Conservation (phyloP, 148 eudicot species). For the Rhododendron henanense region DNA sequence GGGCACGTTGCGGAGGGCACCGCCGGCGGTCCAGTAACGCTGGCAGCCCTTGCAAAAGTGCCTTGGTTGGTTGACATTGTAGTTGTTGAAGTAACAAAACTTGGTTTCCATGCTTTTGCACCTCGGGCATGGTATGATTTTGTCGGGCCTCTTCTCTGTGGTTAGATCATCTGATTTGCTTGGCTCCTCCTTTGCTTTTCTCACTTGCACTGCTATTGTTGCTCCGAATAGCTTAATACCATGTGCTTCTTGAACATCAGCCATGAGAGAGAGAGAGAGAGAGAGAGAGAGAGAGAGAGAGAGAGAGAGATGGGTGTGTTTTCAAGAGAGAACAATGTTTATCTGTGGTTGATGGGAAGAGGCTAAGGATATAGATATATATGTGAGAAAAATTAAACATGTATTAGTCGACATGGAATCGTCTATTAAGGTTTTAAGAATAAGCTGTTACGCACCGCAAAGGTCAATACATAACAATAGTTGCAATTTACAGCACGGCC, state of each 20-base stretch:
- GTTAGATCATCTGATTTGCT: conserved; percentile 20
- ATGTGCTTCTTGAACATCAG: conserved; percentile 16
- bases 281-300: conserved; percentile 10
- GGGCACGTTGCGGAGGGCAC: conserved; percentile 72
- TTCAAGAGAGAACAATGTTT: conserved; percentile 1
- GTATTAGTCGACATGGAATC: not conserved
- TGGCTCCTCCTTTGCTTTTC: conserved; percentile 26
- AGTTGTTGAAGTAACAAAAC: conserved; percentile 78
- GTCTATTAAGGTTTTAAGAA: not conserved
- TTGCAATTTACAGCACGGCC: not conserved
- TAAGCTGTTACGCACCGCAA: not conserved
- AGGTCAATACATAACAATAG: not conserved
- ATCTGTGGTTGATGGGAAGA: conserved; percentile 8
- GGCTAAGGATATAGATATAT: not conserved
- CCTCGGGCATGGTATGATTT: conserved; percentile 71
- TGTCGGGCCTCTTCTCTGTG: conserved; percentile 50
- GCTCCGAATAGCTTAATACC: conserved; percentile 65
- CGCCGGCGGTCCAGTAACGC: conserved; percentile 85
- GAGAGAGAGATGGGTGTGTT: not conserved
- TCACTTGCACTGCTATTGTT: conserved; percentile 41
- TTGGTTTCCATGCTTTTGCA: conserved; percentile 82
- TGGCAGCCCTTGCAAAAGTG: conserved; percentile 78
- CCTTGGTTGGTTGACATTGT: conserved; percentile 72
- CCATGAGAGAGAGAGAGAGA: conserved; percentile 13
- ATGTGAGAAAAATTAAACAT: no score